Evolutionary conservation across 148 eudicot genomes (phyloP).

Genomic region (Polygonum maritimum): DNA sequence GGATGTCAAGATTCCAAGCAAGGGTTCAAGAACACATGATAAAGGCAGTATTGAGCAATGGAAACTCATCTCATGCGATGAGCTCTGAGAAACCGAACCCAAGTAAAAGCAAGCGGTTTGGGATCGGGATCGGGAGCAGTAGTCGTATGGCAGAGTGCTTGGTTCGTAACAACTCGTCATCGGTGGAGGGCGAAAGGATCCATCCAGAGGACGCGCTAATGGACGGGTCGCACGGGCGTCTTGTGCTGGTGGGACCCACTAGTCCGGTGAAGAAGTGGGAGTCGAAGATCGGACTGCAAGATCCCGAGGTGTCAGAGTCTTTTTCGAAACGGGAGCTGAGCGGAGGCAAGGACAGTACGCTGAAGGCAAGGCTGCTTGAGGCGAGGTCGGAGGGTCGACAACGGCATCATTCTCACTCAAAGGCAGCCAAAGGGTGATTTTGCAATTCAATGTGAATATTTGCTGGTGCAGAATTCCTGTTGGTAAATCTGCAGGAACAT

Average conservation of each 20-base stretch:
- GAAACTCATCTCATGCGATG: constrained; percentile 11
- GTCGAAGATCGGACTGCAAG: constrained; percentile 28
- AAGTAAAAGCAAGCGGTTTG: constrained; percentile 27
- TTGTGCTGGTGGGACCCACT: constrained; percentile 27
- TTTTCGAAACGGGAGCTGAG: constrained; percentile 24
- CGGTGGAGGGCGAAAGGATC: constrained; percentile 32
- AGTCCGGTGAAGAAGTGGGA: constrained; percentile 67
- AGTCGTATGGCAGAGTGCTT: constrained; percentile 24
- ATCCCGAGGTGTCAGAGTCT: constrained; percentile 36
- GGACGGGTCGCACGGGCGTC: constrained; percentile 30
- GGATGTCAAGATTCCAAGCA: constrained; percentile 27
- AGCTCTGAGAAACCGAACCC: constrained; percentile 12
- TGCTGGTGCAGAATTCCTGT: neutral
- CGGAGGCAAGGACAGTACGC: constrained; percentile 41
- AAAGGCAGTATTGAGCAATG: constrained; percentile 16
- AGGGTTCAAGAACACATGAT: constrained; percentile 36
- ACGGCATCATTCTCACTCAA: constrained; percentile 24
- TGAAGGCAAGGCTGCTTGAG: constrained; percentile 77
- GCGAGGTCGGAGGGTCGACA: constrained; percentile 66
- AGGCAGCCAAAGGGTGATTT: constrained; percentile 25
- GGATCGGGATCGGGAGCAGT: constrained; percentile 20
- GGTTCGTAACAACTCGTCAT: constrained; percentile 33
- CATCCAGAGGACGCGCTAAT: constrained; percentile 22
- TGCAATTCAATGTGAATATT: neutral
- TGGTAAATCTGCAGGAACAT: neutral